Percentiles rank a stretch among this genome's conserved stretches.
Conservation (phyloP, 352 stramenopile species). For the Phytophthora pistaciae region DNA sequence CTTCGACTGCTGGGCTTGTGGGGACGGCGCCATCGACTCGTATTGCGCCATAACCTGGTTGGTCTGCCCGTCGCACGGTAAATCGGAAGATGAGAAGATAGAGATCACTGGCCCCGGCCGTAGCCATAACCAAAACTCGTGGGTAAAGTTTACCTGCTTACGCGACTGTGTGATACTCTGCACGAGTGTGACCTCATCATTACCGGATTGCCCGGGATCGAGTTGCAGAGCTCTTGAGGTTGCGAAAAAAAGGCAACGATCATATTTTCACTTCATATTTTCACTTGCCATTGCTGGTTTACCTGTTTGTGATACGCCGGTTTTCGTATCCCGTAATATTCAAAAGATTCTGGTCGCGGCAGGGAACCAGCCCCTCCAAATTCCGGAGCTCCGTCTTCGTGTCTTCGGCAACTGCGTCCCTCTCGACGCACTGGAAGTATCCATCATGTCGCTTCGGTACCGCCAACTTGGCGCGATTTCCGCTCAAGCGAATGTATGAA, state of each 20-base stretch:
- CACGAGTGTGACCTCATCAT: conserved; percentile 13
- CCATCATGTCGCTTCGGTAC: conserved; percentile 54
- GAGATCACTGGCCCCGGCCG: background rate
- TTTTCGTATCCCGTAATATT: conserved; percentile 23
- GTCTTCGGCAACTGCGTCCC: background rate
- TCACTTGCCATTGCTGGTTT: background rate
- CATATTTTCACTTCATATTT: too few species aligned
- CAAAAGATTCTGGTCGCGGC: conserved; percentile 32
- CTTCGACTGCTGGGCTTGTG: conserved; percentile 1
- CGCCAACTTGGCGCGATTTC: conserved; percentile 42
- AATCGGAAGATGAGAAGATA: conserved; percentile 12
- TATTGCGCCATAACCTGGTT: conserved; percentile 12
- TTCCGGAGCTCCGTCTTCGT: background rate
- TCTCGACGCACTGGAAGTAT: conserved; percentile 56
- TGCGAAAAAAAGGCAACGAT: conserved; percentile 1
- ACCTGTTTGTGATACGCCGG: background rate
- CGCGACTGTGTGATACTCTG: background rate
- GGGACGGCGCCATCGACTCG: conserved; percentile 7
- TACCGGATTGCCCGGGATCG: background rate
- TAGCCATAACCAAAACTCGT: background rate
- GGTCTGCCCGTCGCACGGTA: background rate
- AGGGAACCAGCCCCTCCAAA: conserved; percentile 30
- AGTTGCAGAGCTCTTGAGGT: background rate
- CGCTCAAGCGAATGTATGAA: conserved; percentile 57
- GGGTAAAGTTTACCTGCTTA: conserved; percentile 11